Evolutionary conservation across 2,329 filamentous ascomycete species (phyloP).

Genomic region (Colletotrichum aenigma): DNA sequence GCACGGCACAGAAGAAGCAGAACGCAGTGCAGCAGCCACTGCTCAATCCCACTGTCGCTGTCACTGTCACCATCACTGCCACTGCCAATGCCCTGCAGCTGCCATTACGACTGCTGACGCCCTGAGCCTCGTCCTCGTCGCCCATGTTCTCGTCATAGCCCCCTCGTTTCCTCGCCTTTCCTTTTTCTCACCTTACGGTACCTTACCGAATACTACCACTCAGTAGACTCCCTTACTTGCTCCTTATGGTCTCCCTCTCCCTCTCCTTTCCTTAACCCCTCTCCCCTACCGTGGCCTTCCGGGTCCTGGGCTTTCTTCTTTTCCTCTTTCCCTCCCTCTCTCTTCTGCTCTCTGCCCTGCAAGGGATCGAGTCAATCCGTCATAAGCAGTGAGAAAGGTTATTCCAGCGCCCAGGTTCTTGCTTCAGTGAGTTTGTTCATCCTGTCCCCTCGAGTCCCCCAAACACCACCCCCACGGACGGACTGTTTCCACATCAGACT

Average conservation of each 20-base stretch:
- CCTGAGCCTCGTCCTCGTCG: background rate
- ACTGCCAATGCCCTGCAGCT: background rate
- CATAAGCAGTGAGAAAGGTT: background rate
- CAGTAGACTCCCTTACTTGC: background rate
- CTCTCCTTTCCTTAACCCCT: background rate
- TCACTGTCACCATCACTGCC: background rate
- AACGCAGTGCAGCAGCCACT: background rate
- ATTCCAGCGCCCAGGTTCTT: background rate
- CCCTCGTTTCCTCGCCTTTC: background rate
- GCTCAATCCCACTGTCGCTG: background rate
- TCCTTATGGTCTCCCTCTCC: background rate
- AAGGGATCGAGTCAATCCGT: background rate
- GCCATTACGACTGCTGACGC: background rate
- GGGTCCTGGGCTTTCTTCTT: background rate
- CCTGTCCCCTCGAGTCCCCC: background rate
- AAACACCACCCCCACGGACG: background rate
- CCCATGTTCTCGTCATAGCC: conserved; percentile 39
- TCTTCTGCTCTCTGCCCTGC: background rate
- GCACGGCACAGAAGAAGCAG: background rate
- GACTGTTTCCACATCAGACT: background rate
- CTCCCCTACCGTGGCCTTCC: background rate
- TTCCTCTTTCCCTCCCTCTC: background rate
- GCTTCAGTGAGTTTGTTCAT: background rate
- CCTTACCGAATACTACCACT: background rate
- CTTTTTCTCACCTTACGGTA: background rate